Percentiles rank a stretch among this genome's conserved stretches.
phyloP scores from a whole-genome alignment of 371 early-diverging fungal species.

The Mucor mucedo region DNA sequence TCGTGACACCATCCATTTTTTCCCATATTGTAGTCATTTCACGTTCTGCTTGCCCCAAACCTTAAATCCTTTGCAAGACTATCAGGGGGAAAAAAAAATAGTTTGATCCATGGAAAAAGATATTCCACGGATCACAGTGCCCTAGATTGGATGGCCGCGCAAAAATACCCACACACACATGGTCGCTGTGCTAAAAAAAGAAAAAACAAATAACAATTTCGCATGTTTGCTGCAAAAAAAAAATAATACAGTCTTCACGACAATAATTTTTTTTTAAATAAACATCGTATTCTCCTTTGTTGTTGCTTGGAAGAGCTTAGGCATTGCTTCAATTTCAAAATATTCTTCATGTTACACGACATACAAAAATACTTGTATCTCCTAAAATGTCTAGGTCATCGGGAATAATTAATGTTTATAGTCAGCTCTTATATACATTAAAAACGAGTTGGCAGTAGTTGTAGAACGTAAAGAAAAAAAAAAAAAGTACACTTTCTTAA shows the following conservation, averaged over 20 bases:
- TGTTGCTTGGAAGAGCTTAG: too few relatives aligned
- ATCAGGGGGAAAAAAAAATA: neutral
- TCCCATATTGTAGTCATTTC: neutral
- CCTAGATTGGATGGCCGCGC: neutral
- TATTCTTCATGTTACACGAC: neutral
- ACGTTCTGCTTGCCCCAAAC: neutral
- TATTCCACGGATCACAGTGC: neutral
- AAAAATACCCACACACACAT: neutral
- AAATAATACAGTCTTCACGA: too few relatives aligned
- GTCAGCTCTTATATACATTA: neutral
- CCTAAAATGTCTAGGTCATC: neutral
- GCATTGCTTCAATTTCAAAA: too few relatives aligned
- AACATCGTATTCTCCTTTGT: too few relatives aligned
- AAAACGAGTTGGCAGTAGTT: too few relatives aligned
- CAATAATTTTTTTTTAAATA: too few relatives aligned
- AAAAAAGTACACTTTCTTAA: too few relatives aligned
- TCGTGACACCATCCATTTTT: neutral
- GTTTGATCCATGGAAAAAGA: neutral
- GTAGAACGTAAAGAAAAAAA: too few relatives aligned
- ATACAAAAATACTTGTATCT: neutral
- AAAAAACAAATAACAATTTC: neutral
- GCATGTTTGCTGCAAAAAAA: too few relatives aligned
- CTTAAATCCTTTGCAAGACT: neutral
- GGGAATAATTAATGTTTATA: neutral
- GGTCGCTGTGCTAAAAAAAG: neutral